These are phyloP conservation scores for Pseudogymnoascus sp. DNA, from an alignment of 2,329 filamentous ascomycete species.

Conservation along the genomic window DNA sequence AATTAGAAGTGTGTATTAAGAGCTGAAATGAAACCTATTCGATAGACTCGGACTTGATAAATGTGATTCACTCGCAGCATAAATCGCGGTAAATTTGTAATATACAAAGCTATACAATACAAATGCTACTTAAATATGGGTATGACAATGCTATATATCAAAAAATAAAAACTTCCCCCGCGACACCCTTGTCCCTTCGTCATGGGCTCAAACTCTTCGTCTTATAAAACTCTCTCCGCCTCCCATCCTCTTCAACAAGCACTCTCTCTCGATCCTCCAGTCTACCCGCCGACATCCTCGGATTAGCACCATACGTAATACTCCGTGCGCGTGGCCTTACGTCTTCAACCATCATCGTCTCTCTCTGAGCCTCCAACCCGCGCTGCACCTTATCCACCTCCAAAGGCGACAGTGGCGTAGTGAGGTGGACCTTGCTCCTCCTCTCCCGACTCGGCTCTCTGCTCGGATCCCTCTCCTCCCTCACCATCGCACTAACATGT, in stretches of 20 bases:
- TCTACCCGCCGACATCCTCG: background rate
- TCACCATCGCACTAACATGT: background rate
- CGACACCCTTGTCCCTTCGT: background rate
- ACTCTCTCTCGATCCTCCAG: slow-evolving; percentile 8
- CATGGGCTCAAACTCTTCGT: slow-evolving; percentile 4
- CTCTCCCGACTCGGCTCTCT: slow-evolving; percentile 5
- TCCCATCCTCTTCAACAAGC: background rate
- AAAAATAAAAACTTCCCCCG: background rate
- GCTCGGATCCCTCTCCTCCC: background rate
- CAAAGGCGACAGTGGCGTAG: background rate
- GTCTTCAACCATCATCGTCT: slow-evolving; percentile 5
- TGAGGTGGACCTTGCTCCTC: background rate
- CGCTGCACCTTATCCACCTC: background rate
- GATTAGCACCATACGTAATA: slow-evolving; percentile 9
- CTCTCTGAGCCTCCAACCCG: background rate
- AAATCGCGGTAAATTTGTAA: background rate
- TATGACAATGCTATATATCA: slow-evolving; percentile 6
- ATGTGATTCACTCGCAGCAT: background rate
- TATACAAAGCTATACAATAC: slow-evolving; percentile 1
- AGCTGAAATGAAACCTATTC: background rate
- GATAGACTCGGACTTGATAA: background rate
- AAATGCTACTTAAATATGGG: slow-evolving; percentile 1
- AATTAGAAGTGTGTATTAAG: background rate
- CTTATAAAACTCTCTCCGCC: slow-evolving; percentile 3
- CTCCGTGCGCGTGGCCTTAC: slow-evolving; percentile 7